phyloP scores from a whole-genome alignment of 495 filamentous ascomycete species.

The Durotheca rogersii region DNA sequence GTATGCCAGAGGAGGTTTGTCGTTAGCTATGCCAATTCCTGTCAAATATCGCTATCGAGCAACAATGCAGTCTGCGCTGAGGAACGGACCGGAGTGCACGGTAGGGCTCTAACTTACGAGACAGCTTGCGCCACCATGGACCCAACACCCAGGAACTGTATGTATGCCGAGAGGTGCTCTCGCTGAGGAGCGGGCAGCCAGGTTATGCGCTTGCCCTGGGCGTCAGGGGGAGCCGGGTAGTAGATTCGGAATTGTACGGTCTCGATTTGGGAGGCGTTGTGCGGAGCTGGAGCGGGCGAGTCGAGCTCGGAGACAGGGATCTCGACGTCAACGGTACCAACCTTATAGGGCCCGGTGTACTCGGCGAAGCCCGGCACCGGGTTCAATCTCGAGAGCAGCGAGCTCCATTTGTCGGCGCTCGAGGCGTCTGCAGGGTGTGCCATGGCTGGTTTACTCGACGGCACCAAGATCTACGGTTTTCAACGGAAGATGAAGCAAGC shows the following conservation, averaged over 20 bases:
- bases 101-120: conserved; percentile 62
- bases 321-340: conserved; percentile 75
- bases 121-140: conserved; percentile 56
- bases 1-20: neutral
- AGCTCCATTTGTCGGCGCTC: conserved; percentile 20
- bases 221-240: conserved; percentile 61
- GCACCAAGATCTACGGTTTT: too few species aligned
- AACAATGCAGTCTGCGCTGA: too few species aligned
- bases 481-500: too few species aligned
- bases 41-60: too few species aligned
- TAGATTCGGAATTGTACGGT: conserved; percentile 75
- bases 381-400: conserved; percentile 45
- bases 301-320: conserved; percentile 63
- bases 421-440: conserved; percentile 16
- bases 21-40: too few species aligned
- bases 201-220: conserved; percentile 47
- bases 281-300: conserved; percentile 51
- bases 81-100: too few species aligned
- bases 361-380: conserved; percentile 64
- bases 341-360: conserved; percentile 70
- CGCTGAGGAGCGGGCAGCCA: conserved; percentile 76
- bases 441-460: conserved; percentile 6
- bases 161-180: conserved; percentile 65
- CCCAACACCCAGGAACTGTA: conserved; percentile 63
- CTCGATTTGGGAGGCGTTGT: conserved; percentile 49